A percentile compares a stretch with the other conserved stretches of the same genome.
phyloP scores from a whole-genome alignment of 2,329 filamentous ascomycete genomes.

The Xylariaceae sp. region DNA sequence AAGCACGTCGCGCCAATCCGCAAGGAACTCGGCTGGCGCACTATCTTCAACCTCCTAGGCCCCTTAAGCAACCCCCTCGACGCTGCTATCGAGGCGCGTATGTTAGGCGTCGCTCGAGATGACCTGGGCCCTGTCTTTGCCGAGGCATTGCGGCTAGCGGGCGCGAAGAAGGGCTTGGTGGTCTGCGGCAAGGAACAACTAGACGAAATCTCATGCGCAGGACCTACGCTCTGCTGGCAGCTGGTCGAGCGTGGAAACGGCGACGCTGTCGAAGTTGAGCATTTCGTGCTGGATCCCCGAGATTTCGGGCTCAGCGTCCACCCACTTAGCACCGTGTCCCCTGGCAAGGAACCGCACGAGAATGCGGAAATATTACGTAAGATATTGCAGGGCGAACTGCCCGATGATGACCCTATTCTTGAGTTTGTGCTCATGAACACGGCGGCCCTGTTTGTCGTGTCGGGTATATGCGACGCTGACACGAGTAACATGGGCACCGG shows the following conservation, averaged over 20 bases:
- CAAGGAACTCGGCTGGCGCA: conserved; percentile 88
- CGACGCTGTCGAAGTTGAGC: conserved; percentile 65
- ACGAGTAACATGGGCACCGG: conserved; percentile 78
- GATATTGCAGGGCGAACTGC: conserved; percentile 75
- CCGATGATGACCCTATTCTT: conserved; percentile 80
- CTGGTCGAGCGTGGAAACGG: conserved; percentile 55
- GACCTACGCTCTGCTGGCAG: conserved; percentile 87
- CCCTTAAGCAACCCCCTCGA: conserved; percentile 92
- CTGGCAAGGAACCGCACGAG: conserved; percentile 82
- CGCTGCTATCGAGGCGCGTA: conserved; percentile 80
- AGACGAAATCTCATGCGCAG: conserved; percentile 93
- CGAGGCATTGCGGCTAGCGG: conserved; percentile 77
- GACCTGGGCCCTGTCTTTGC: conserved; percentile 89
- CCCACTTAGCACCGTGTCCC: conserved; percentile 77
- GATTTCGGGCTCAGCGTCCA: conserved; percentile 86
- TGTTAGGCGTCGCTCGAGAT: conserved; percentile 90
- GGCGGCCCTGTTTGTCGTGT: conserved; percentile 82
- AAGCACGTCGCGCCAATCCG: conserved; percentile 84
- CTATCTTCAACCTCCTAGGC: conserved; percentile 96
- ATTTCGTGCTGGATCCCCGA: conserved; percentile 78
- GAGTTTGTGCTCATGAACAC: conserved; percentile 96
- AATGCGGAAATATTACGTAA: conserved; percentile 84
- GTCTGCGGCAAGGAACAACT: conserved; percentile 95
- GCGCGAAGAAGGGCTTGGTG: conserved; percentile 82
- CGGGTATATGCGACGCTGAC: conserved; percentile 85